A percentile compares a stretch with the other conserved stretches of the same genome.
phyloP scores from a whole-genome alignment of 208 protist genomes.

The Angomonas ambiguus region DNA sequence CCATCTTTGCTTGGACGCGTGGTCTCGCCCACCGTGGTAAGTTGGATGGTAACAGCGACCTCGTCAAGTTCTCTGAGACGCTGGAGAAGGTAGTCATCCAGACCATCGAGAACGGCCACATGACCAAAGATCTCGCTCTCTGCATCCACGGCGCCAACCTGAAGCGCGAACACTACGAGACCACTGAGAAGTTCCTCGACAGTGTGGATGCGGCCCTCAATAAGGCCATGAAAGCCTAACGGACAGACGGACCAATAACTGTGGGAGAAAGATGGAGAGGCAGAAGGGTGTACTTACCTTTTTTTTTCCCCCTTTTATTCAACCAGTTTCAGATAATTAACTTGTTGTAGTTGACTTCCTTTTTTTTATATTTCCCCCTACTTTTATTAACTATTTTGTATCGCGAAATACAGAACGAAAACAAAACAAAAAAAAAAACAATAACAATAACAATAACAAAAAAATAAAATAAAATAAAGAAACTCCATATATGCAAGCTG shows the following conservation, averaged over 20 bases:
- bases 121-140: constrained; percentile 98
- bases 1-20: constrained; percentile 97
- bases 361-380: not conserved
- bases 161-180: constrained; percentile 84
- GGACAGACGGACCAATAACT: not conserved
- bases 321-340: not conserved
- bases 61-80: constrained; percentile 80
- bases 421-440: not conserved
- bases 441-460: not conserved
- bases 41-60: constrained; percentile 91
- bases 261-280: not conserved
- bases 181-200: constrained; percentile 86
- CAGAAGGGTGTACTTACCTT: not conserved
- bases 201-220: constrained; percentile 61
- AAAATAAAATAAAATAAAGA: constrained; percentile 18
- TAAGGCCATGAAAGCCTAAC: constrained; percentile 30
- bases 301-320: constrained; percentile 5
- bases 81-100: constrained; percentile 91
- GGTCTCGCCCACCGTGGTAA: constrained; percentile 94
- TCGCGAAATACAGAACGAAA: not conserved
- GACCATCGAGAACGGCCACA: constrained; percentile 92
- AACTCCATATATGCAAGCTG: not conserved
- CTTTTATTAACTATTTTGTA: not conserved
- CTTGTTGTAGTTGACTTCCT: no score
- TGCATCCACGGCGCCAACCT: constrained; percentile 88